Evolutionary conservation across 2,329 filamentous ascomycete genomes (phyloP).

Genomic region (Fusarium cicatricum): DNA sequence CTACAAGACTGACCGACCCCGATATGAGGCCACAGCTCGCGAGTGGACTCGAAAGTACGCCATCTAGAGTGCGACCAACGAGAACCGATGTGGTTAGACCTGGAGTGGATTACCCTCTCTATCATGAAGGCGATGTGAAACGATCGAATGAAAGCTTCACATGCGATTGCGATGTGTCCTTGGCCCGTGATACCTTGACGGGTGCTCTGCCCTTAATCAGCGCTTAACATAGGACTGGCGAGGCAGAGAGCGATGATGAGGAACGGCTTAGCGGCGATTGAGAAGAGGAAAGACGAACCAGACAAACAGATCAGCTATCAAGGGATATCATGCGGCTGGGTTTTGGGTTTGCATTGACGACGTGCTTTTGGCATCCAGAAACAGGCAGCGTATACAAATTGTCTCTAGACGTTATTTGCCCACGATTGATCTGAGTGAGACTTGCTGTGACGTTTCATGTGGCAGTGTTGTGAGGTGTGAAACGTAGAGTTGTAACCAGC

Average conservation of each 20-base stretch:
- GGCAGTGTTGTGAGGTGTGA: too few relatives aligned
- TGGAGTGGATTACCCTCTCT: conserved; percentile 41
- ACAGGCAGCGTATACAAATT: conserved; percentile 45
- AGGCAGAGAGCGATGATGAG: conserved; percentile 40
- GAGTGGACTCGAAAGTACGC: conserved; percentile 99
- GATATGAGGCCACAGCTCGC: conserved; percentile 94
- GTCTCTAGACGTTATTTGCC: conserved; percentile 31
- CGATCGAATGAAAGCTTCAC: conserved; percentile 40
- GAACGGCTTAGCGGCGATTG: conserved; percentile 33
- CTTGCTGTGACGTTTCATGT: too few relatives aligned
- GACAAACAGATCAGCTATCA: conserved; percentile 49
- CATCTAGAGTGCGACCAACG: conserved; percentile 66
- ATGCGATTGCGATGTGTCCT: conserved; percentile 36
- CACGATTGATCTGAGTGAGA: too few relatives aligned
- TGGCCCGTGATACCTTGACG: conserved; percentile 24
- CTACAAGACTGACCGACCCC: conserved; percentile 97
- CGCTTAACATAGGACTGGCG: conserved; percentile 35
- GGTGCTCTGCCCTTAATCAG: conserved; percentile 29
- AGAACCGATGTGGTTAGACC: conserved; percentile 37
- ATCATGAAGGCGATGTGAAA: conserved; percentile 41
- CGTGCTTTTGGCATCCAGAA: conserved; percentile 45
- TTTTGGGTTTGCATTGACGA: conserved; percentile 51
- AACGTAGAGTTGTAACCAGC: too few relatives aligned
- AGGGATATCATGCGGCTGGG: conserved; percentile 50
- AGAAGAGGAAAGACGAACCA: conserved; percentile 46